Base-by-base conservation (phyloP, 108 stramenopile genomes). In the Nitzschia sp. region DNA sequence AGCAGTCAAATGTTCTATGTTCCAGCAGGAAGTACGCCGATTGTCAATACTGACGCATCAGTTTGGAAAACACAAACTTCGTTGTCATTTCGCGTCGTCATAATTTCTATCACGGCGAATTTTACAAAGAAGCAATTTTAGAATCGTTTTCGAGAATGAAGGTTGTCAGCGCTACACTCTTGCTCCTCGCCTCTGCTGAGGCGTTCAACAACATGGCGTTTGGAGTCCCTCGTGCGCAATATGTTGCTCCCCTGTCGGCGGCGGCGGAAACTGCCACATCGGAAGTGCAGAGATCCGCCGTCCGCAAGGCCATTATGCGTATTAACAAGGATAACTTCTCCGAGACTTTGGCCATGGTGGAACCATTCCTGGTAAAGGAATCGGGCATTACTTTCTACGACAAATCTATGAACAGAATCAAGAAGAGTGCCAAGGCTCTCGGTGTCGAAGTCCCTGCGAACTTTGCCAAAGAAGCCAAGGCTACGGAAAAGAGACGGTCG, bases 391-490 rank as follows among this genome's bases (percentile, higher is more conserved):
- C 72, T 24, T 59, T 89, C 27, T 84, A 89, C 72, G 49, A 57
- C 49, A 89, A 89, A 74, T 78, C 74, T 28, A 61, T 89, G 73
- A 61, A 70, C 24, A 56, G 87, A 35, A 82, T 89, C 53, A 47
- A 27, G 13, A 35, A 23, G 0, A 45, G 64, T 46, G 84, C 81
- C 27, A 77, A 73, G 58, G 70, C 49, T 30, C 61, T 89, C 38
- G 87, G 84, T 34, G 72, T 63, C 21, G 65, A 57, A 8, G 54
- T 85, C 1, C 84, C 87, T 24, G 75, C 68, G 17, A 73, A 55
- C 11, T 89, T 75, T 59, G 87, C 87, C 30, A 72, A 79, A 77
- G 82, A 72, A 1, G 87, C 87, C 32, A 81, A 88, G 68, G 72
- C 71, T 45, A 83, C 80, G 0, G 68, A 68, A 36, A 85, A 85